Evolutionary conservation across 2,329 filamentous ascomycete species (phyloP).

Genomic region (Aureobasidium leucospermi): DNA sequence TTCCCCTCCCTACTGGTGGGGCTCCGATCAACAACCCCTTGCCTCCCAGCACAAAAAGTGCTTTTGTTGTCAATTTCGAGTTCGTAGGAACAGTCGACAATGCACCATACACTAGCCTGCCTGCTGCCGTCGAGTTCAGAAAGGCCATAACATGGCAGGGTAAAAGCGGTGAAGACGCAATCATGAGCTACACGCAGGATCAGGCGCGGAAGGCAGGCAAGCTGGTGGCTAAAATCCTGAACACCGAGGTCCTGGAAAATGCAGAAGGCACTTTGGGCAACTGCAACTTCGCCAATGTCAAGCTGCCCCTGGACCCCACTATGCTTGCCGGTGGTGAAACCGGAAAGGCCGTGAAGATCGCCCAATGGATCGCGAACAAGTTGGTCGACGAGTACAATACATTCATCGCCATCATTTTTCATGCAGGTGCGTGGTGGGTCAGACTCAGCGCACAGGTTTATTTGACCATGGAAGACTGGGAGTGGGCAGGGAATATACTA

Average conservation of each 20-base stretch:
- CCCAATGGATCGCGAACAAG: constrained; percentile 33
- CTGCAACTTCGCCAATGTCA: constrained; percentile 67
- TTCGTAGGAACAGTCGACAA: constrained; percentile 47
- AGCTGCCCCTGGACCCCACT: constrained; percentile 54
- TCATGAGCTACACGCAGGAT: constrained; percentile 55
- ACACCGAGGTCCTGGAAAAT: constrained; percentile 68
- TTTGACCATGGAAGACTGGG: constrained; percentile 71
- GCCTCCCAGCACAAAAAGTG: constrained; percentile 41
- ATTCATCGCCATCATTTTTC: constrained; percentile 58
- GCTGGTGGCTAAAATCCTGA: constrained; percentile 53
- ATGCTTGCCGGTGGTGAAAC: constrained; percentile 26
- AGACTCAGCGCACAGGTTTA: constrained; percentile 78
- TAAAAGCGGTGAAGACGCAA: constrained; percentile 59
- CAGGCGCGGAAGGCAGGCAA: constrained; percentile 60
- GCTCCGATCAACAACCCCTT: constrained; percentile 30
- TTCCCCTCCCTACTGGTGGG: constrained; percentile 33
- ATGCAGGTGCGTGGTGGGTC: constrained; percentile 59
- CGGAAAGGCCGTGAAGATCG: constrained; percentile 30
- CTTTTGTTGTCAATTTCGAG: constrained; percentile 37
- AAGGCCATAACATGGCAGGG: constrained; percentile 29
- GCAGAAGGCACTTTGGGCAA: constrained; percentile 51
- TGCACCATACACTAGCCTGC: constrained; percentile 63
- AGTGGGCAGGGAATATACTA: constrained; percentile 56
- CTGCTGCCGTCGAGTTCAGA: constrained; percentile 65
- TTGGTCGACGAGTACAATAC: constrained; percentile 58